phyloP scores from a whole-genome alignment of 495 filamentous ascomycete genomes.

The Delitschia confertaspora region DNA sequence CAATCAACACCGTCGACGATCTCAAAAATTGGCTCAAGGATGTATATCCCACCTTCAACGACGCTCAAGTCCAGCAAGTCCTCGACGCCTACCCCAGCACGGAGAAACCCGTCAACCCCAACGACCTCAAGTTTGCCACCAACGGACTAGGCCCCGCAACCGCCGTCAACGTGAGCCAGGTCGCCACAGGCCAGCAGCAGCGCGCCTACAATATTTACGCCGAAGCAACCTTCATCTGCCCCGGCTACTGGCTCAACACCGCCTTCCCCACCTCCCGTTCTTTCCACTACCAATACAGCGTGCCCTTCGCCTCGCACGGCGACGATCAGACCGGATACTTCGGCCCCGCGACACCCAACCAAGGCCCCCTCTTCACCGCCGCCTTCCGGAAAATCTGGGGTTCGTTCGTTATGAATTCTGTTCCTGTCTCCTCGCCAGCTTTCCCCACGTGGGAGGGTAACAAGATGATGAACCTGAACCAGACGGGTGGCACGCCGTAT shows the following conservation, averaged over 20 bases:
- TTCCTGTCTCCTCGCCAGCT: constrained; percentile 42
- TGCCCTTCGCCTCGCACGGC: constrained; percentile 50
- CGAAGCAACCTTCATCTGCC: constrained; percentile 55
- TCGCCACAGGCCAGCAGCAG: constrained; percentile 47
- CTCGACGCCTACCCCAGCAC: constrained; percentile 10
- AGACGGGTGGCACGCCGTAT: constrained; percentile 42
- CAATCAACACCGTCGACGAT: constrained; percentile 8
- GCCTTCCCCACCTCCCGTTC: constrained; percentile 41
- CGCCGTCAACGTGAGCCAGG: constrained; percentile 18
- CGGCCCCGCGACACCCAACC: constrained; percentile 29
- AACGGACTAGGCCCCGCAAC: constrained; percentile 2
- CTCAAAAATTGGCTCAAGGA: constrained; percentile 7
- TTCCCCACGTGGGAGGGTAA: constrained; percentile 1
- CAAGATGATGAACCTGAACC: constrained; percentile 43
- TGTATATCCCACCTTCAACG: constrained; percentile 8
- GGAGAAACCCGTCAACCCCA: constrained; percentile 3
- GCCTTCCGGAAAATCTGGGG: constrained; percentile 41
- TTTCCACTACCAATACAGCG: constrained; percentile 57
- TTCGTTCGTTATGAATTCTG: constrained; percentile 44
- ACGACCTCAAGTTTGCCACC: constrained; percentile 9
- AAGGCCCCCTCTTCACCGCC: constrained; percentile 31
- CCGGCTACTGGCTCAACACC: constrained; percentile 54
- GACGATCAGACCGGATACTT: constrained; percentile 48
- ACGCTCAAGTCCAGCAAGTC: constrained; percentile 6
- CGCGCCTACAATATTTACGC: constrained; percentile 46